Conservation (phyloP, 2,329 filamentous ascomycete species). For the Alternaria conjuncta region DNA sequence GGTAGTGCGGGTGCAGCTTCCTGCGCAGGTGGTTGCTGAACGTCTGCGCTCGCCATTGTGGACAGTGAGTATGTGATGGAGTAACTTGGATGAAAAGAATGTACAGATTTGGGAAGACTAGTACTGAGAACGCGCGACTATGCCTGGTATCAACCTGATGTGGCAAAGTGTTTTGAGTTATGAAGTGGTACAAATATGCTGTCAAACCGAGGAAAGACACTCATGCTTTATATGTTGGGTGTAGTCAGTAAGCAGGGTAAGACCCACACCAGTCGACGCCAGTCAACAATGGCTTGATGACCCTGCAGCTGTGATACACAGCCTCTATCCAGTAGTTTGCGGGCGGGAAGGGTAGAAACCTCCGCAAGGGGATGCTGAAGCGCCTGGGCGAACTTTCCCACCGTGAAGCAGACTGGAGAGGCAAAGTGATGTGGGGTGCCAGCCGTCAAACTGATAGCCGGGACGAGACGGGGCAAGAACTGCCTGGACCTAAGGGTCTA, state of each 20-base stretch:
- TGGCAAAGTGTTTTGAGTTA: background rate
- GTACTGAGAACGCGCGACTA: background rate
- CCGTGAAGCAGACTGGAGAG: constrained; percentile 1
- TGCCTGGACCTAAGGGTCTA: background rate
- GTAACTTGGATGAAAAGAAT: background rate
- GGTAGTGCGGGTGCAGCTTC: constrained; percentile 53
- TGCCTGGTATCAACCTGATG: background rate
- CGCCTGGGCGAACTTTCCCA: background rate
- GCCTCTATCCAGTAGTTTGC: constrained; percentile 9
- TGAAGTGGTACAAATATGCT: background rate
- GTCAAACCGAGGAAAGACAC: background rate
- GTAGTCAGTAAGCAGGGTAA: background rate
- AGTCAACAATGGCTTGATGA: constrained; percentile 11
- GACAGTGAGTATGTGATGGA: background rate
- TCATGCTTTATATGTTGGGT: constrained; percentile 15
- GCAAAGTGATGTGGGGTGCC: background rate
- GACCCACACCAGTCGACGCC: background rate
- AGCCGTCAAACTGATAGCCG: background rate
- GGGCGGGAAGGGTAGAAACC: background rate
- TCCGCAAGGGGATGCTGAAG: background rate
- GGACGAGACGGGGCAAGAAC: background rate
- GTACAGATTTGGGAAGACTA: background rate
- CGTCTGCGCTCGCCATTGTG: constrained; percentile 39
- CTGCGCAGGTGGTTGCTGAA: constrained; percentile 30
- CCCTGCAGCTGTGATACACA: constrained; percentile 12